phyloP scores from a whole-genome alignment of 1,284 basidiomycete species.

The Cerrena zonata region DNA sequence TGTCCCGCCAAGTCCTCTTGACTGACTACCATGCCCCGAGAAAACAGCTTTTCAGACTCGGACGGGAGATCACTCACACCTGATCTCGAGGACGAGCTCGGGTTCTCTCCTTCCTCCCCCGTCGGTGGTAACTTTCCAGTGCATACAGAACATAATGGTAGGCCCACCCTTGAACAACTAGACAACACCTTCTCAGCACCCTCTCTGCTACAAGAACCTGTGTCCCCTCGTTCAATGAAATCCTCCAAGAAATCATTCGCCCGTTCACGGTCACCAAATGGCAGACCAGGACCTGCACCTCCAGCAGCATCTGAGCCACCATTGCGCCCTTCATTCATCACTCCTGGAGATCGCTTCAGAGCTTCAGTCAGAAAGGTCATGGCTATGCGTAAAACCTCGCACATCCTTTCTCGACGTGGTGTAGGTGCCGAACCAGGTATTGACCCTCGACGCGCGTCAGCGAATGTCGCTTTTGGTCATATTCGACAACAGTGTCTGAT shows the following conservation, averaged over 20 bases:
- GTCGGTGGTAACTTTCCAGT: slow-evolving; percentile 3
- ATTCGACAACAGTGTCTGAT: slow-evolving; percentile 54
- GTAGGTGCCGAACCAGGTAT: slow-evolving; percentile 61
- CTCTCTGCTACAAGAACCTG: neutral
- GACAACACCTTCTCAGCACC: slow-evolving; percentile 2
- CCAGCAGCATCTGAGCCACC: too few species aligned
- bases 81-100: slow-evolving; percentile 34
- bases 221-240: neutral
- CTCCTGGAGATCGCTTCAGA: slow-evolving; percentile 46
- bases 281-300: neutral
- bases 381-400: slow-evolving; percentile 46
- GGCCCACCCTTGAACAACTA: neutral
- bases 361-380: slow-evolving; percentile 50
- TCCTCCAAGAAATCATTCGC: neutral
- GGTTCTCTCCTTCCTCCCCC: slow-evolving; percentile 8
- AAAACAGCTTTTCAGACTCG: slow-evolving; percentile 56
- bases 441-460: slow-evolving; percentile 48
- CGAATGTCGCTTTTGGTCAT: slow-evolving; percentile 45
- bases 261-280: neutral
- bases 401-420: slow-evolving; percentile 30
- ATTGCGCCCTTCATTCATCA: slow-evolving; percentile 3
- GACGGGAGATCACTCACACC: slow-evolving; percentile 55
- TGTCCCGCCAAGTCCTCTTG: neutral
- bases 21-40: slow-evolving; percentile 38
- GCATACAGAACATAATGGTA: neutral